Percentiles rank a stretch among this genome's conserved stretches.
These are phyloP conservation scores for Aspergillus texensis DNA, from an alignment of 2,329 filamentous ascomycete species.

Conservation along the genomic window DNA sequence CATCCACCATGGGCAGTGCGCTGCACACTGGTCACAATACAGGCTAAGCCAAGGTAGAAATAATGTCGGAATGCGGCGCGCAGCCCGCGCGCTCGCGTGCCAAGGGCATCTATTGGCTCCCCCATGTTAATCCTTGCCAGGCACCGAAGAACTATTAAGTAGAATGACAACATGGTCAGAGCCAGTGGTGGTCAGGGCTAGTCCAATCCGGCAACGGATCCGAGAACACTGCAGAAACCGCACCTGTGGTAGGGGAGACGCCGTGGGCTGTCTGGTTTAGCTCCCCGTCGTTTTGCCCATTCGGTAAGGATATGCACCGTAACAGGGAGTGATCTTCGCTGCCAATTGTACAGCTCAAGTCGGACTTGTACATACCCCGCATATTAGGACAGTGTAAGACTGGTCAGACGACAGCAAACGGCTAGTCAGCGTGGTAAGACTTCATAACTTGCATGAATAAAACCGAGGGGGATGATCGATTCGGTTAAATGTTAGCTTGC, in stretches of 20 bases:
- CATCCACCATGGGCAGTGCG: background rate
- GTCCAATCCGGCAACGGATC: background rate
- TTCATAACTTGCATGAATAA: background rate
- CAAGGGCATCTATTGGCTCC: background rate
- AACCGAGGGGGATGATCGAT: background rate
- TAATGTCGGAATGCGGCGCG: background rate
- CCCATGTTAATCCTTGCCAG: background rate
- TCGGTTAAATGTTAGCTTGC: background rate
- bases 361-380: background rate
- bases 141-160: background rate
- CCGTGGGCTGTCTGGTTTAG: too few relatives aligned
- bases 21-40: background rate
- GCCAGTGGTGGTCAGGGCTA: background rate
- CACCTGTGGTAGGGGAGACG: background rate
- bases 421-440: background rate
- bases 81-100: background rate
- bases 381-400: background rate
- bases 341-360: background rate
- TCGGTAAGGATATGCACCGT: background rate
- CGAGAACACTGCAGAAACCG: background rate
- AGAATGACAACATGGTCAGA: background rate
- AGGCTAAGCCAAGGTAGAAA: background rate
- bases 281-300: background rate
- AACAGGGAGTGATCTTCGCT: background rate
- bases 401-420: background rate